phyloP scores from a whole-genome alignment of 1,284 basidiomycete genomes.

The Ceratorhiza oryzae-sativae region DNA sequence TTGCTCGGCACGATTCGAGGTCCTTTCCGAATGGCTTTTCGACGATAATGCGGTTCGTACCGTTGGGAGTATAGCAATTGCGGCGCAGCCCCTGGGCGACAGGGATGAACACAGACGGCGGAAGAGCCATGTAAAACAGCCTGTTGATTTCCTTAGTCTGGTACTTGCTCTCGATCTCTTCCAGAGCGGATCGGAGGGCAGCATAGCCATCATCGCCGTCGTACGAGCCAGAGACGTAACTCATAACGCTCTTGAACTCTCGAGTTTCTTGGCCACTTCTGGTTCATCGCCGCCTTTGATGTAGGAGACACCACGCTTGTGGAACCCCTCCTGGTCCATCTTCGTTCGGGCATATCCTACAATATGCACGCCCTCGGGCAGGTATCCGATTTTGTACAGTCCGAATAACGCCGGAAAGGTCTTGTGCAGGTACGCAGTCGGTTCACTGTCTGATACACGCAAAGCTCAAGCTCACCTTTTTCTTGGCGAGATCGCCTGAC shows the following conservation, averaged over 20 bases:
- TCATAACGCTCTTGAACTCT: slow-evolving; percentile 82
- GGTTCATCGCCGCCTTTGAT: slow-evolving; percentile 78
- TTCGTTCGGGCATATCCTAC: slow-evolving; percentile 96
- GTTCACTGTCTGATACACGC: neutral
- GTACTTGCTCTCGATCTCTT: slow-evolving; percentile 78
- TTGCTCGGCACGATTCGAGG: slow-evolving; percentile 80
- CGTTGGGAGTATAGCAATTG: slow-evolving; percentile 75
- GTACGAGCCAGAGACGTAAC: slow-evolving; percentile 88
- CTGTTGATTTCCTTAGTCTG: slow-evolving; percentile 72
- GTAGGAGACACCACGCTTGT: slow-evolving; percentile 81
- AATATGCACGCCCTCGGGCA: slow-evolving; percentile 85
- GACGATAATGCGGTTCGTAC: slow-evolving; percentile 89
- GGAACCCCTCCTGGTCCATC: slow-evolving; percentile 87
- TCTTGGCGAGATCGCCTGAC: slow-evolving; percentile 98
- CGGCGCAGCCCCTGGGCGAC: slow-evolving; percentile 85
- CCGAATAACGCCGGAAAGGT: slow-evolving; percentile 94
- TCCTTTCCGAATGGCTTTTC: slow-evolving; percentile 99
- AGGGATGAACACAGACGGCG: slow-evolving; percentile 90
- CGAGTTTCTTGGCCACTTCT: slow-evolving; percentile 65
- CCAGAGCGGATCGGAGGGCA: slow-evolving; percentile 75
- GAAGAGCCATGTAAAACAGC: slow-evolving; percentile 93
- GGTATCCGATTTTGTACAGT: slow-evolving; percentile 79
- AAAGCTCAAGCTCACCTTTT: slow-evolving; percentile 72
- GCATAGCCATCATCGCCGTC: slow-evolving; percentile 83
- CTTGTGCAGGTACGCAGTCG: slow-evolving; percentile 53